These are phyloP conservation scores for Arabis hirsuta DNA, from an alignment of 345 rosid species.

Conservation along the genomic window DNA sequence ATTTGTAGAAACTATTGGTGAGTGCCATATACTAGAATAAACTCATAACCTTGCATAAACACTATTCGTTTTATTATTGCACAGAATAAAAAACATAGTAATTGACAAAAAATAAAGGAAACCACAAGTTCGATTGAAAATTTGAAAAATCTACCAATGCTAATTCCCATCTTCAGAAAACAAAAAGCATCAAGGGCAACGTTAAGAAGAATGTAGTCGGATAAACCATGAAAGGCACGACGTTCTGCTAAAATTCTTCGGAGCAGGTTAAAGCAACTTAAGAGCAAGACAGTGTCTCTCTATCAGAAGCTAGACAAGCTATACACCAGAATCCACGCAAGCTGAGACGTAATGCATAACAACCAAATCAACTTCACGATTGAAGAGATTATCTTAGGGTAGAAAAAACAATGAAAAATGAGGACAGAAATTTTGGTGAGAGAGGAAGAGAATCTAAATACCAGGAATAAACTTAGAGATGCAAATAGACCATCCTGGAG, in stretches of 20 bases:
- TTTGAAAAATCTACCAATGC: constrained; percentile 16
- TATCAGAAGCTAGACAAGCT: constrained; percentile 91
- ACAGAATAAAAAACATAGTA: not conserved
- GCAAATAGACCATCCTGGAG: constrained; percentile 99
- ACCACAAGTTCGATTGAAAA: constrained; percentile 7
- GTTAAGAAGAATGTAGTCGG: constrained; percentile 11
- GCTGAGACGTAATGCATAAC: constrained; percentile 54
- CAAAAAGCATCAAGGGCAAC: constrained; percentile 28
- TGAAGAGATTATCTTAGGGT: not conserved
- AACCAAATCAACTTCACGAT: constrained; percentile 1
- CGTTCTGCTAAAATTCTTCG: constrained; percentile 24
- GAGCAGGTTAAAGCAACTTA: constrained; percentile 27
- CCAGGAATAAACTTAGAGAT: constrained; percentile 91
- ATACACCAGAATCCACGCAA: constrained; percentile 93
- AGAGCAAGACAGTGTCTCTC: constrained; percentile 25
- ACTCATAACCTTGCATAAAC: not conserved
- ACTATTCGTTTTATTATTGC: constrained; percentile 12
- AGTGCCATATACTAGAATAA: not conserved
- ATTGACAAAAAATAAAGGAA: constrained; percentile 23
- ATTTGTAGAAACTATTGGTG: not conserved
- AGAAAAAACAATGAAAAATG: not conserved
- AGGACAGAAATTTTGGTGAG: not conserved
- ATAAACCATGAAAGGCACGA: constrained; percentile 17
- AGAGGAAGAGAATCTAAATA: constrained; percentile 33
- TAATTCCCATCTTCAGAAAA: constrained; percentile 40